These are phyloP conservation scores for Eucalyptus melliodora DNA, from an alignment of 345 rosid species.

Conservation along the genomic window DNA sequence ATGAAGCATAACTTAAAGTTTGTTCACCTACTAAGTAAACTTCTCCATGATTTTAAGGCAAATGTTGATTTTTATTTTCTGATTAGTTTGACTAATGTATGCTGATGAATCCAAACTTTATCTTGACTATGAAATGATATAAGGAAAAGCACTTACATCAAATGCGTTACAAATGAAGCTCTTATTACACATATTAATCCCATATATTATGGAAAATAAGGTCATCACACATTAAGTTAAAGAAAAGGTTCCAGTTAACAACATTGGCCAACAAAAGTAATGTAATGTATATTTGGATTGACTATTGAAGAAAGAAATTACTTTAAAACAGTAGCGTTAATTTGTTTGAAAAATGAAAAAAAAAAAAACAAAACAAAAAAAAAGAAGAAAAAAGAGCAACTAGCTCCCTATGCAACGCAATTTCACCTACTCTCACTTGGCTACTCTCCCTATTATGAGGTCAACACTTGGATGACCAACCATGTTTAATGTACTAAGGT, in stretches of 20 bases:
- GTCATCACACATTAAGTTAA: not conserved
- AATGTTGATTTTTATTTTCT: not conserved
- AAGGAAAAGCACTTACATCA: not conserved
- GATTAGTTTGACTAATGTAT: not conserved
- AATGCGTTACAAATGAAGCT: not conserved
- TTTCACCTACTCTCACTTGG: not conserved
- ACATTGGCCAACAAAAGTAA: not conserved
- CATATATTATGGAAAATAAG: not conserved
- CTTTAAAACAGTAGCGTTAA: not conserved
- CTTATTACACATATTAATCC: not conserved
- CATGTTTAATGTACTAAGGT: not conserved
- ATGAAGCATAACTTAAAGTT: not conserved
- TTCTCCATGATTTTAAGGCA: not conserved
- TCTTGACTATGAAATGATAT: not conserved
- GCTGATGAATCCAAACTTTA: not conserved
- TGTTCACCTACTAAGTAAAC: not conserved
- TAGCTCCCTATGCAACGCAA: not conserved
- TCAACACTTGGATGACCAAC: not conserved
- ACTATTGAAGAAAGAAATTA: not conserved
- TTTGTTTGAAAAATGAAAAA: not conserved
- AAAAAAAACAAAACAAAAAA: not conserved
- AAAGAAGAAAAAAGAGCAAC: not conserved
- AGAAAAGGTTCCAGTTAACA: not conserved
- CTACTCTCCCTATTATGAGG: not conserved
- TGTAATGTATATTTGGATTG: not conserved